Conservation (phyloP, 2,329 filamentous ascomycete species). For the Aspergillus neotritici region DNA sequence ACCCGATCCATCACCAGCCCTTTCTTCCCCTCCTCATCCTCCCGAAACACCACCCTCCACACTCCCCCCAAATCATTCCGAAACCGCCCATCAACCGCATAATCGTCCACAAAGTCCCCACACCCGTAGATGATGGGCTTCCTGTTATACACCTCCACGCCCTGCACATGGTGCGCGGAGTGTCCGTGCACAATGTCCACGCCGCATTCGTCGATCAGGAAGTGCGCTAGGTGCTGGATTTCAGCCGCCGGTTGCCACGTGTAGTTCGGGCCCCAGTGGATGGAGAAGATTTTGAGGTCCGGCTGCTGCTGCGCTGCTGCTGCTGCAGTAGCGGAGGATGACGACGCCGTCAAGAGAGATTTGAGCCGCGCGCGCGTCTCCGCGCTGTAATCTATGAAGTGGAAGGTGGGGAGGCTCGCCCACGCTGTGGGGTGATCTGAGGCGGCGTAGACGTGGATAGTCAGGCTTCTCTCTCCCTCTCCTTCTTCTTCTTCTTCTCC, state of each 20-base stretch:
- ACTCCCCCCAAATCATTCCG: constrained; percentile 38
- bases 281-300: constrained; percentile 34
- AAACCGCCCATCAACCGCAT: constrained; percentile 29
- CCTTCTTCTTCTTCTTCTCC: too few species aligned
- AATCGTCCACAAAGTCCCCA: constrained; percentile 42
- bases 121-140: constrained; percentile 38
- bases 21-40: background rate
- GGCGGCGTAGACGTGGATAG: constrained; percentile 32
- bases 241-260: constrained; percentile 27
- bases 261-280: constrained; percentile 42
- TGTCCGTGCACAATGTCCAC: constrained; percentile 41
- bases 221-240: constrained; percentile 34
- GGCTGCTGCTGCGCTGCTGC: constrained; percentile 3
- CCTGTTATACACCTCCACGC: constrained; percentile 34
- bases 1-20: constrained; percentile 21
- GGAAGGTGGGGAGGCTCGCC: constrained; percentile 28
- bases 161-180: constrained; percentile 39
- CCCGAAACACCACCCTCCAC: constrained; percentile 32
- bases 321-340: background rate
- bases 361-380: constrained; percentile 20
- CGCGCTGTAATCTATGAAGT: constrained; percentile 33
- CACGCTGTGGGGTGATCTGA: constrained; percentile 35
- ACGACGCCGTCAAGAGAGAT: constrained; percentile 10
- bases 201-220: constrained; percentile 37
- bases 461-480: too few species aligned